These are phyloP conservation scores for Epichloe festucae DNA, from an alignment of 2,329 filamentous ascomycete genomes.

Conservation along the genomic window DNA sequence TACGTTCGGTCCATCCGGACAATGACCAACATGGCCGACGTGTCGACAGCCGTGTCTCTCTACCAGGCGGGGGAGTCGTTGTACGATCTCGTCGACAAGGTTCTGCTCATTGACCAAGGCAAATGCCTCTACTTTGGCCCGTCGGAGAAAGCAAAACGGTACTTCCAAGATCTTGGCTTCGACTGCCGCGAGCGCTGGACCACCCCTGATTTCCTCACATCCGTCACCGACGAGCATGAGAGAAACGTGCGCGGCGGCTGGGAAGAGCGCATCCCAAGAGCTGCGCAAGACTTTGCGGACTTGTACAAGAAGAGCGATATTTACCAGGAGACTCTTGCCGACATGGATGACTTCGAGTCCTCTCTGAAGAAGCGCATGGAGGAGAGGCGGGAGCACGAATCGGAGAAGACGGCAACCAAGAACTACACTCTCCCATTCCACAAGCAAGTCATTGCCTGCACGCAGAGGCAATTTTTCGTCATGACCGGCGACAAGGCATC, in stretches of 20 bases:
- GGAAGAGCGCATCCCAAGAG: constrained; percentile 55
- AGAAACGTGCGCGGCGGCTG: constrained; percentile 53
- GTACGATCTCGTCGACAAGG: constrained; percentile 60
- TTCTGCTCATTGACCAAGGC: constrained; percentile 60
- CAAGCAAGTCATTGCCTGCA: constrained; percentile 58
- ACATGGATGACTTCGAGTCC: constrained; percentile 50
- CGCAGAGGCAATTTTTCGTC: constrained; percentile 67
- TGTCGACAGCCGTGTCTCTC: constrained; percentile 58
- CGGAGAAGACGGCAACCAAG: constrained; percentile 52
- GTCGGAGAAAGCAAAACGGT: constrained; percentile 48
- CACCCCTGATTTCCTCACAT: constrained; percentile 64
- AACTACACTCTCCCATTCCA: constrained; percentile 66
- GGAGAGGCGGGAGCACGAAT: constrained; percentile 44
- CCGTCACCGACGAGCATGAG: constrained; percentile 61
- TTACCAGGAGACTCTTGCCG: constrained; percentile 46
- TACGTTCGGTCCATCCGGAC: constrained; percentile 52
- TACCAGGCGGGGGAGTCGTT: constrained; percentile 58
- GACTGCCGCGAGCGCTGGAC: constrained; percentile 59
- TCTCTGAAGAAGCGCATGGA: constrained; percentile 39
- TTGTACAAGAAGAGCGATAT: constrained; percentile 51
- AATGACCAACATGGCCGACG: constrained; percentile 57
- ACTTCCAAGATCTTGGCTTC: constrained; percentile 62
- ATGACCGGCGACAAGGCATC: constrained; percentile 63
- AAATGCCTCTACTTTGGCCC: constrained; percentile 61
- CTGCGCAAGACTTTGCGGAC: constrained; percentile 50